Base-by-base conservation (phyloP, 164 flowering plant species). In the Vitis amurensis region DNA sequence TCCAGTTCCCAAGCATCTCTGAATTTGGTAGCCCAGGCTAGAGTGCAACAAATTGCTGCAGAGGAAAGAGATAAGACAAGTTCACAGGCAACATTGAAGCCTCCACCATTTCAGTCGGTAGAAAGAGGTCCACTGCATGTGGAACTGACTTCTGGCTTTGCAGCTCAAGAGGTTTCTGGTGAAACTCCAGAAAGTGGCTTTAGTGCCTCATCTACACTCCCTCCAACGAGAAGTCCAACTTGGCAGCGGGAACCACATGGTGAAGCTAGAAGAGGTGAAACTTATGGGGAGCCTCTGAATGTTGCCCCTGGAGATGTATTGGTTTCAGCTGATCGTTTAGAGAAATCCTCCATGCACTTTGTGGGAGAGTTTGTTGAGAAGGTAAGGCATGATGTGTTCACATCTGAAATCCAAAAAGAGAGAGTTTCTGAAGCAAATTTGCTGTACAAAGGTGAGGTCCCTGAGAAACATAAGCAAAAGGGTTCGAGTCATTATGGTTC, bases 311-410 rank as follows among this genome's bases (percentile, higher is more conserved):
- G 83, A 63, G 92, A 83, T 81, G 76, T 79, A 56, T 68, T 90
- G 47, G 84, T 73, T 74, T 91, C 97, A 61, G 96, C 86, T 65
- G 79, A 71, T 62, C 86, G 82, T 63, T 70, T 79, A 10, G 84
- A 84, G 66, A 77, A 78, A 64, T 88, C 88, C 16, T 90, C 97
- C 12, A 17, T 49, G 23, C 81, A 85, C 59, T 73, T 86, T 74
- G 79, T 90, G 62, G 92, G 81, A 48, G 96, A 91, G 69, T 91
- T 87, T 80, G 74, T 82, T 65, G 87, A 89, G 53, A 82, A 85
- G 77, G 80, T 80, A 31, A 76, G 74, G 64, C 76, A 78, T 61
- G 91, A 85, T 80, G 77, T 76, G 57, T 81, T 74, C 44, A 76
- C 80, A 72, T 82, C 89, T 63, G 81, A 81, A 67, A 72, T 70